These are phyloP conservation scores for Blastocystis sp. DNA, from an alignment of 352 stramenopile species.

Conservation along the genomic window DNA sequence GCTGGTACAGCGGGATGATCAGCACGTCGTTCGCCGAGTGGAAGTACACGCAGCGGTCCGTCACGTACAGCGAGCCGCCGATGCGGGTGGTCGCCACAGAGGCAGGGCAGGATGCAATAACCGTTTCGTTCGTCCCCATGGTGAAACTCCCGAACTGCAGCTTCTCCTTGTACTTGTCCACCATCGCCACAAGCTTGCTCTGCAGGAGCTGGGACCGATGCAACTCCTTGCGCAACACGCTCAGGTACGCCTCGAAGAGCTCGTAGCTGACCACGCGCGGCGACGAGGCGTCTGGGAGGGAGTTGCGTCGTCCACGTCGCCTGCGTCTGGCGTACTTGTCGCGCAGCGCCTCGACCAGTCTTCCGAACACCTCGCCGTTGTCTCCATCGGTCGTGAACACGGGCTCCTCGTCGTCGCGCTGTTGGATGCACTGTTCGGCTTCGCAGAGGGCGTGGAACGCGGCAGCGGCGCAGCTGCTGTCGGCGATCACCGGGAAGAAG, in stretches of 20 bases:
- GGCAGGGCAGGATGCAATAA: not conserved
- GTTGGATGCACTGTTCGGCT: not conserved
- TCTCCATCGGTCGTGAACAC: not conserved
- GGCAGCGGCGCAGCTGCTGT: not conserved
- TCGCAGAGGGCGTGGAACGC: not conserved
- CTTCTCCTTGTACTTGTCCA: conserved; percentile 13
- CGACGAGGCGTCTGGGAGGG: too few species aligned
- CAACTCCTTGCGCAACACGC: not conserved
- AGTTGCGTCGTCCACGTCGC: not conserved
- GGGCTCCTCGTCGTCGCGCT: not conserved
- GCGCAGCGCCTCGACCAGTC: not conserved
- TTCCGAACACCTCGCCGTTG: not conserved
- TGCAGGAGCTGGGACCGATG: not conserved
- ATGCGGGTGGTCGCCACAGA: not conserved
- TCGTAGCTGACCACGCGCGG: not conserved
- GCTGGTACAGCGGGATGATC: not conserved
- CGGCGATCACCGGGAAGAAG: not conserved
- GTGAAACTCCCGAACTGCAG: not conserved
- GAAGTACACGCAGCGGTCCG: not conserved
- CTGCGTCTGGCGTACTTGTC: not conserved
- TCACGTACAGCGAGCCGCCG: not conserved
- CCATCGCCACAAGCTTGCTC: not conserved
- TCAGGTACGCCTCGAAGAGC: not conserved
- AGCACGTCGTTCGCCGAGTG: not conserved
- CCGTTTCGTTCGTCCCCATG: not conserved